A percentile compares a stretch with the other conserved stretches of the same genome.
These are phyloP conservation scores for Chionographis japonica DNA, from an alignment of 106 monocot species.

Conservation along the genomic window DNA sequence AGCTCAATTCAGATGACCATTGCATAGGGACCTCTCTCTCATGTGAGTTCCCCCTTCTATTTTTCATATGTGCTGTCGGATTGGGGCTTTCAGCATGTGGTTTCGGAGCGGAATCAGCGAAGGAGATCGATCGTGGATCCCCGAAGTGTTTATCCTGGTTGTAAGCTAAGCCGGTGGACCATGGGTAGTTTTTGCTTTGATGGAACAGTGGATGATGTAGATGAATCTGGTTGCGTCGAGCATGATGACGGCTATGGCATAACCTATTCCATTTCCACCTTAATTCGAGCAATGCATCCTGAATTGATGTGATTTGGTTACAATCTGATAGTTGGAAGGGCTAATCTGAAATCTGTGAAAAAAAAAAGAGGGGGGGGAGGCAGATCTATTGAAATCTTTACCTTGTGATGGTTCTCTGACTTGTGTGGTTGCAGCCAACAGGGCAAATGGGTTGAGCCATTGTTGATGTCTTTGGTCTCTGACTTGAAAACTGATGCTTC, in stretches of 20 bases:
- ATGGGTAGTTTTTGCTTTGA: constrained; percentile 15
- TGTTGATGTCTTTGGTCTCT: constrained; percentile 11
- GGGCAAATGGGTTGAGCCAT: constrained; percentile 38
- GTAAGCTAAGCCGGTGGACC: constrained; percentile 17
- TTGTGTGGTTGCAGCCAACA: constrained; percentile 57
- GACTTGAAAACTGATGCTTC: constrained; percentile 42
- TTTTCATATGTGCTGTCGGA: not conserved
- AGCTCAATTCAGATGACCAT: constrained; percentile 9
- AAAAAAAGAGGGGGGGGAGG: not conserved
- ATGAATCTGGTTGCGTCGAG: constrained; percentile 13
- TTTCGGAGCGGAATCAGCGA: not conserved
- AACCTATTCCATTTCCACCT: constrained; percentile 71
- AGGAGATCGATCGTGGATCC: constrained; percentile 19
- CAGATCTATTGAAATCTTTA: constrained; percentile 7
- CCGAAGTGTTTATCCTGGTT: constrained; percentile 13
- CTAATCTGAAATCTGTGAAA: not conserved
- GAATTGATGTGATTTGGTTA: not conserved
- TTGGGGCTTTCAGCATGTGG: not conserved
- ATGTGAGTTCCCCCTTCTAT: not conserved
- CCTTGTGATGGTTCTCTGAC: constrained; percentile 42
- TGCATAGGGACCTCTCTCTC: constrained; percentile 13
- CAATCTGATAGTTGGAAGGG: not conserved
- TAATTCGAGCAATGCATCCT: constrained; percentile 52
- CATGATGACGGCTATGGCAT: constrained; percentile 57
- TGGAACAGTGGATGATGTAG: constrained; percentile 15